Conservation (phyloP, 768 basidiomycete species). For the Termitomyces sp. region DNA sequence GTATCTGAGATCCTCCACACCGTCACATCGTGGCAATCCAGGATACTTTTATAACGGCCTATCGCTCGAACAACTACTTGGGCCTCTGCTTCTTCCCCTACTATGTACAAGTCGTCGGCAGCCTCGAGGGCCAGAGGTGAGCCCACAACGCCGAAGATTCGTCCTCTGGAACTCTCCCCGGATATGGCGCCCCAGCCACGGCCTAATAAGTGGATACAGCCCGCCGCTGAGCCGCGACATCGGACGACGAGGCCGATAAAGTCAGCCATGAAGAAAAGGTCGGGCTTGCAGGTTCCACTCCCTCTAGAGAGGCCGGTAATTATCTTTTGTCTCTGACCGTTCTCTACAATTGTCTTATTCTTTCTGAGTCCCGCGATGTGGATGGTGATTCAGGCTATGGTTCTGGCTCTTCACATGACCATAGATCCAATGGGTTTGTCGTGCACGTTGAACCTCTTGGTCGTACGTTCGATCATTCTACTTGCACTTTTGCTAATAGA, state of each 20-base stretch:
- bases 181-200: background rate
- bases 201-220: constrained; percentile 1
- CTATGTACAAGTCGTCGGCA: constrained; percentile 32
- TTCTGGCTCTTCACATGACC: background rate
- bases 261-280: constrained; percentile 4
- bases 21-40: constrained; percentile 28
- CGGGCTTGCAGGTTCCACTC: background rate
- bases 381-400: background rate
- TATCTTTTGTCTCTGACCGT: background rate
- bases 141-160: constrained; percentile 28
- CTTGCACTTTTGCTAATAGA: background rate
- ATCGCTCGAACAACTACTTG: constrained; percentile 15
- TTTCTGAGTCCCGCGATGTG: background rate
- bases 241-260: constrained; percentile 7
- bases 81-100: constrained; percentile 10
- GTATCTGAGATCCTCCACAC: constrained; percentile 19
- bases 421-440: background rate
- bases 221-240: constrained; percentile 16
- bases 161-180: constrained; percentile 2
- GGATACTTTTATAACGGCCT: constrained; percentile 23
- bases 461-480: background rate
- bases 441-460: constrained; percentile 1
- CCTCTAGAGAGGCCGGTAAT: background rate
- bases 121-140: constrained; percentile 19
- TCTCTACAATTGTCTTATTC: background rate